Conservation (phyloP, 2,329 filamentous ascomycete species). For the Fusarium sp. region DNA sequence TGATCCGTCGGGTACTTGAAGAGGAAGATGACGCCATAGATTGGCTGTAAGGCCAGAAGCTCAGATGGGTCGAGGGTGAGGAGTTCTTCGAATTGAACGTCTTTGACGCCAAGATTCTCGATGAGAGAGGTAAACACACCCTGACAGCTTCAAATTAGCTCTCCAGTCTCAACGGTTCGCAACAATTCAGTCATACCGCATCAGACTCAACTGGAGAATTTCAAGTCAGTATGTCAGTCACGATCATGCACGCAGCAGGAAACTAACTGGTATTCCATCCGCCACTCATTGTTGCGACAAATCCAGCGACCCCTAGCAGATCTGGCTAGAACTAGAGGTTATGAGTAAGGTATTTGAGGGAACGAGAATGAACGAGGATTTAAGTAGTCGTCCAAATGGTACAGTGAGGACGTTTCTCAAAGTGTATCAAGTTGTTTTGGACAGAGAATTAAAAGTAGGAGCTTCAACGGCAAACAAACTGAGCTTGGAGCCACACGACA, state of each 20-base stretch:
- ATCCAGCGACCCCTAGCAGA: not conserved
- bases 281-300: constrained; percentile 66
- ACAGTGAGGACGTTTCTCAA: not conserved
- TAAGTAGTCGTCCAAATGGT: not conserved
- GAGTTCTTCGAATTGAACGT: constrained; percentile 97
- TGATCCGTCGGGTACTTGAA: constrained; percentile 91
- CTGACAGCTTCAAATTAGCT: constrained; percentile 50
- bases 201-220: constrained; percentile 79
- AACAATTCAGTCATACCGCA: constrained; percentile 77
- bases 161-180: not conserved
- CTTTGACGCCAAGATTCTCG: constrained; percentile 87
- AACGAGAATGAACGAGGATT: not conserved
- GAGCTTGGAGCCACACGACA: constrained; percentile 25
- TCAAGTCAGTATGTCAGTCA: constrained; percentile 8
- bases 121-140: constrained; percentile 98
- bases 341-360: not conserved
- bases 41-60: constrained; percentile 75
- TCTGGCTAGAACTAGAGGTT: not conserved
- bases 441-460: constrained; percentile 13
- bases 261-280: constrained; percentile 91
- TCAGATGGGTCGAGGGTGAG: constrained; percentile 84
- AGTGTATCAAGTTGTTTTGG: not conserved
- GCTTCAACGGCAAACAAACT: constrained; percentile 14
- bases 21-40: constrained; percentile 98
- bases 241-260: not conserved